Base-by-base conservation (phyloP, 352 stramenopile genomes). In the Thraustochytrium striatum region DNA sequence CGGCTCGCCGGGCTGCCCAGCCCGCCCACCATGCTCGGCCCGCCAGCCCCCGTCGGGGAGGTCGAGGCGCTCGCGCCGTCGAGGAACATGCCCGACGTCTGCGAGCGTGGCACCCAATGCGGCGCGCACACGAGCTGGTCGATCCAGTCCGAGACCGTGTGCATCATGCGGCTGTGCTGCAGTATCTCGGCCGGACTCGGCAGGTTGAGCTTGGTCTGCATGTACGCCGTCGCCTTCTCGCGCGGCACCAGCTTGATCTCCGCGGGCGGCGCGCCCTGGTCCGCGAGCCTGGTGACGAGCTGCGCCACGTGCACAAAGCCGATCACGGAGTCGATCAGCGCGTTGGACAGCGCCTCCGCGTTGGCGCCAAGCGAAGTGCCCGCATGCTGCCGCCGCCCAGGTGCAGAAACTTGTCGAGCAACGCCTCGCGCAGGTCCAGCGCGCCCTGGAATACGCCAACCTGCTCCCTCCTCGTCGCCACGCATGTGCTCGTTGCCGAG, bases 51-150 rank as follows among this genome's bases (percentile, higher is more conserved):
- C n/a, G n/a, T n/a, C n/a, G n/a, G n/a, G n/a, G n/a, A n/a, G n/a
- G n/a, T n/a, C n/a, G n/a, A n/a, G n/a, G n/a, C n/a, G n/a, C n/a
- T n/a, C n/a, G n/a, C n/a, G n/a, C n/a, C n/a, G n/a, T n/a, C n/a
- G n/a, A n/a, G n/a, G n/a, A n/a, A n/a, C n/a, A n/a, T n/a, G 47
- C 47, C 47, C 25, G 16, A 16, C 65, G 39, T 58, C 8, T 38
- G 65, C 11, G 52, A 38, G 9, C 65, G 39, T 28, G 65, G 65
- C 7, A 39, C 52, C 65, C 65, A 75, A n/a, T 38, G 19, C 8
- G 65, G 65, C 19, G 65, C 52, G 50, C 65, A 75, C 0, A 38
- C 52, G 39, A 75, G 41, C 47, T 75, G 65, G 47, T 75, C 65
- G 21, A 75, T 11, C 65, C 65, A 75, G 19, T 9, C 13, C 21